A percentile compares a stretch with the other conserved stretches of the same genome.
Evolutionary conservation across 768 basidiomycete genomes (phyloP).

Genomic region (Leucosporidium creatinivorum): DNA sequence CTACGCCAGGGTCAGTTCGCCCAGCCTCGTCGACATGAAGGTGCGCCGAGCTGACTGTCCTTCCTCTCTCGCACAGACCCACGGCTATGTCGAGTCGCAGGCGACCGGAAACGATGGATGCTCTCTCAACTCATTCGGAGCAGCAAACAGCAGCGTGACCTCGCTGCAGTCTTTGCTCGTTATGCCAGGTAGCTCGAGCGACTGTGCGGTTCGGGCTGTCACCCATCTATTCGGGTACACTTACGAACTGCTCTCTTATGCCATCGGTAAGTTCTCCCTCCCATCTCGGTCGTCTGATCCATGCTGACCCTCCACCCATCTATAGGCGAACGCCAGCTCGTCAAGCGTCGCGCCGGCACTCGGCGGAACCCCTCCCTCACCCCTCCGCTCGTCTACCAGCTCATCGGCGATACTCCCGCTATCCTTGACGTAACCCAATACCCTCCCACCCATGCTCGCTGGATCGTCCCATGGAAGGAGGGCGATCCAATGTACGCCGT

Average conservation of each 20-base stretch:
- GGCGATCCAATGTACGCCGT: too few relatives aligned
- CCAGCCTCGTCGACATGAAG: background rate
- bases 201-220: conserved; percentile 18
- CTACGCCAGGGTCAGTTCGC: conserved; percentile 11
- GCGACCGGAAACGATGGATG: conserved; percentile 2
- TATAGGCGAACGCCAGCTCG: conserved; percentile 21
- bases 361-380: conserved; percentile 9
- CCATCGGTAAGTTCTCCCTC: background rate
- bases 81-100: conserved; percentile 12
- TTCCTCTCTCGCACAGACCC: background rate
- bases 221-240: conserved; percentile 18
- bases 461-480: too few relatives aligned
- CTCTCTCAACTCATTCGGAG: background rate
- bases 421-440: conserved; percentile 11
- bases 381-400: conserved; percentile 18
- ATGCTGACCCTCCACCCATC: too few relatives aligned
- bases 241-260: conserved; percentile 23
- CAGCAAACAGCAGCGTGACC: too few relatives aligned
- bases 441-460: too few relatives aligned
- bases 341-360: conserved; percentile 25
- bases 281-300: background rate
- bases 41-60: background rate
- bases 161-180: conserved; percentile 8
- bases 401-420: conserved; percentile 24
- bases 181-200: conserved; percentile 1